Conservation (phyloP, 139 green algal species). For the Asterochloris sp. region DNA sequence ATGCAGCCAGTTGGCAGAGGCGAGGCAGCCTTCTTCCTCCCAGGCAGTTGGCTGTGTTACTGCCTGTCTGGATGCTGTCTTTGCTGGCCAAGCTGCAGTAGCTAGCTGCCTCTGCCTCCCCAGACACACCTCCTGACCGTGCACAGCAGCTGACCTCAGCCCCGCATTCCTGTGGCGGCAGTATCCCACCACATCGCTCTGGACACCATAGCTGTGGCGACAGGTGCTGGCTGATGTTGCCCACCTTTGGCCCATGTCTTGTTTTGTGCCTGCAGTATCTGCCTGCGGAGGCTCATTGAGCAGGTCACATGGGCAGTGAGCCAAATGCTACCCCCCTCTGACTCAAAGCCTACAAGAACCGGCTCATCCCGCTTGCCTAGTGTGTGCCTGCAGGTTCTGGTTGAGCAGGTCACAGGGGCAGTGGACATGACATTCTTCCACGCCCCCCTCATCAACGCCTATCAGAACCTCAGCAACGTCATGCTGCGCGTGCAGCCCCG, state of each 20-base stretch:
- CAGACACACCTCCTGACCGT: too few species aligned
- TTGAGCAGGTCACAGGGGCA: conserved; percentile 27
- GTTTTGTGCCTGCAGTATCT: not conserved
- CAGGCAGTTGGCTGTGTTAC: too few species aligned
- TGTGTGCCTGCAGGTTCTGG: not conserved
- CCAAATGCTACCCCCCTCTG: not conserved
- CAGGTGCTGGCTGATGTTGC: too few species aligned
- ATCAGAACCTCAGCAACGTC: conserved; percentile 9
- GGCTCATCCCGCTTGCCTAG: not conserved
- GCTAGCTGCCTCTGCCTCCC: too few species aligned
- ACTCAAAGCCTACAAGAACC: not conserved
- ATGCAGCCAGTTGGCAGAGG: too few species aligned
- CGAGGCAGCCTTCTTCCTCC: too few species aligned
- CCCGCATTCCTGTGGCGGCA: too few species aligned
- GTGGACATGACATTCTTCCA: conserved; percentile 40
- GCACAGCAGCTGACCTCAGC: too few species aligned
- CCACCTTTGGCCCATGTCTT: not conserved
- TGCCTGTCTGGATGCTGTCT: too few species aligned
- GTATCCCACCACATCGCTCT: too few species aligned
- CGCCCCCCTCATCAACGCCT: not conserved
- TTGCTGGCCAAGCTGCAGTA: too few species aligned
- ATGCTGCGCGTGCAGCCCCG: conserved; percentile 40
- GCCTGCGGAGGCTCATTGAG: not conserved
- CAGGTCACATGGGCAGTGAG: not conserved
- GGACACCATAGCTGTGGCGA: too few species aligned